A percentile compares a stretch with the other conserved stretches of the same genome.
Conservation (phyloP, 345 rosid genomes). For the Aegle marmelos region DNA sequence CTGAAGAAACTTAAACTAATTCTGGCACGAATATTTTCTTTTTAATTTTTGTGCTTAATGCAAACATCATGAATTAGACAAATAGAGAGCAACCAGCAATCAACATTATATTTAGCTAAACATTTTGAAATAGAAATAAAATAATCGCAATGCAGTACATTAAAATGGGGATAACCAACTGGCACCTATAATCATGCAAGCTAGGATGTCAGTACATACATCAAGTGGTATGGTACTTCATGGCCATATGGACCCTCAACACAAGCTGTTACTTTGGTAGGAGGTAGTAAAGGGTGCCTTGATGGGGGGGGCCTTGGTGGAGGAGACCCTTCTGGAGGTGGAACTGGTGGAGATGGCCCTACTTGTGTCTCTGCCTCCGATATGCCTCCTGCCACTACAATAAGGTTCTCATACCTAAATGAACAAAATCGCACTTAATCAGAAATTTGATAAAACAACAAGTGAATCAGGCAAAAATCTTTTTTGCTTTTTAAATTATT, state of each 20-base stretch:
- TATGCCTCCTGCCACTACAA: background rate
- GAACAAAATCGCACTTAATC: too few species aligned
- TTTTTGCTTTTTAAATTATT: too few species aligned
- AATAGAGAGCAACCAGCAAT: background rate
- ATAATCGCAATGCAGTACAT: background rate
- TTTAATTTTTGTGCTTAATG: background rate
- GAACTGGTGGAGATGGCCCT: constrained; percentile 14
- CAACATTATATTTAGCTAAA: background rate
- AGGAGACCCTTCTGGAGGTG: background rate
- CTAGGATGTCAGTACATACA: constrained; percentile 31
- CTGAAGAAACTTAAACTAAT: background rate
- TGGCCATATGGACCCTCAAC: constrained; percentile 95
- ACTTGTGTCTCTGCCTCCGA: constrained; percentile 30
- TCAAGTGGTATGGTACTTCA: constrained; percentile 74
- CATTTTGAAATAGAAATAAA: background rate
- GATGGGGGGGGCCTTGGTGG: background rate
- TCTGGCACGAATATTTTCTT: background rate
- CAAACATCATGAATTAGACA: background rate
- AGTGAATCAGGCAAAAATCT: too few species aligned
- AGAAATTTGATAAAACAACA: too few species aligned
- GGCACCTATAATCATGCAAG: background rate
- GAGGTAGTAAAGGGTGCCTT: constrained; percentile 15
- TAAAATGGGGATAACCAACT: background rate
- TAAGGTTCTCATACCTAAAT: too few species aligned
- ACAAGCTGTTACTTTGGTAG: constrained; percentile 53